Evolutionary conservation across 495 filamentous ascomycete genomes (phyloP), one percentile per base, ranked within the genome.

Genomic region (Podospora didyma): DNA sequence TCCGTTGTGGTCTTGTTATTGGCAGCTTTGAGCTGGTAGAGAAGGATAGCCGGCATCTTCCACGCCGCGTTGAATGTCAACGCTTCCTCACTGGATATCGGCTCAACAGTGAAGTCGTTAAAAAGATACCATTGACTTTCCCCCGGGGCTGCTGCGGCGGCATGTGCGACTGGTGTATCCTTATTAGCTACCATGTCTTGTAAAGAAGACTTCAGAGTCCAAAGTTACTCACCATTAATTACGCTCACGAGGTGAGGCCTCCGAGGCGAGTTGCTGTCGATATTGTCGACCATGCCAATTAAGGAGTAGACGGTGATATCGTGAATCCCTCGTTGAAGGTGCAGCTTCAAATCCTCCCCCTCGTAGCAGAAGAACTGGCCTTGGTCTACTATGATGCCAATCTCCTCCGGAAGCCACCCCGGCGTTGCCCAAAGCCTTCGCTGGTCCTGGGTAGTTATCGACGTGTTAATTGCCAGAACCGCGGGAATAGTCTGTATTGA

Each of bases 21-120:
- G 12, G 82, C 83, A 26, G 80, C 71, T 65, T 90, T 92, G 9
- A 84, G 71, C 67, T 99, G 94, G 71, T 87, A 99, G 23, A 89
- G 76, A 53, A 99, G 64, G 3, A 97, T 86, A 34, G 87, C 88
- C 2, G 94, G 95, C 47, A 86, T 79, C 75, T 97, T 99, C 93
- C 95, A 97, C 7, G 83, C 76, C 21, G 88, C 81, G 35, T 89
- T 92, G 64, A 97, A 97, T 14, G 85, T 83, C 12, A 97, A 74
- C 4, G 95, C 95, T 66, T 97, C 92, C 35, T 88, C 87, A 9
- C 62, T 75, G 14, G 85, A 78, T 17, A 96, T 79, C n/a, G 86
- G 82, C 5, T 88, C 82, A 31, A 99, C 94, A 12, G 95, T 75
- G 61, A 99, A 99, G 71, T 99, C 94, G 53, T 99, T 99, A 72